These are phyloP conservation scores for Mycena floridula DNA, from an alignment of 768 basidiomycete species.

Conservation along the genomic window DNA sequence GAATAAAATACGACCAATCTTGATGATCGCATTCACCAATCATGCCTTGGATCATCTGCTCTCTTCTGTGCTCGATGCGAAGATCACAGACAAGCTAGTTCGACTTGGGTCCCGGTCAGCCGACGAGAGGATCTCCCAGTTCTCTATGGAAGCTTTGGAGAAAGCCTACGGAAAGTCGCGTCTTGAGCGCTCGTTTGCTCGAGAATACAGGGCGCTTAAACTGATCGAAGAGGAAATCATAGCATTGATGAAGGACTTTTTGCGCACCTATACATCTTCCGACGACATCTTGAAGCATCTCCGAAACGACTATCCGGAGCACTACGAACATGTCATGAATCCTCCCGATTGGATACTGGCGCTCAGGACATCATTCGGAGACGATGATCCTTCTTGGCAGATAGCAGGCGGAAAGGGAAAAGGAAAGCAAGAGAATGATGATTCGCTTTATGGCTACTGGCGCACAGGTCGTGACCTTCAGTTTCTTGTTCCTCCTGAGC, in stretches of 20 bases:
- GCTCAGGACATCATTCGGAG: conserved; percentile 3
- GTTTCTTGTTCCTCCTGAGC: conserved; percentile 28
- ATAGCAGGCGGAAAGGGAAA: not conserved
- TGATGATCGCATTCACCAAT: conserved; percentile 63
- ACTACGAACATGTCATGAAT: conserved; percentile 29
- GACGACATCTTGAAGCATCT: conserved; percentile 37
- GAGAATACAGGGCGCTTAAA: conserved; percentile 35
- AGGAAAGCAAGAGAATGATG: not conserved
- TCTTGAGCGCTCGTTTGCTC: conserved; percentile 27
- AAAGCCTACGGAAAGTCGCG: conserved; percentile 32
- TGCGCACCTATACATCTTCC: conserved; percentile 25
- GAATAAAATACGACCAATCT: conserved; percentile 46
- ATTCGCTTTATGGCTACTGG: conserved; percentile 47
- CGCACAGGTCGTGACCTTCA: conserved; percentile 35
- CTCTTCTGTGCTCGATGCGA: conserved; percentile 53
- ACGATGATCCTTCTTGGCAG: not conserved
- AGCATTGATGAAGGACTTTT: conserved; percentile 36
- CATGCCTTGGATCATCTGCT: conserved; percentile 77
- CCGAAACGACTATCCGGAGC: conserved; percentile 39
- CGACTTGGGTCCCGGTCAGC: conserved; percentile 63
- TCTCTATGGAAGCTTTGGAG: conserved; percentile 56
- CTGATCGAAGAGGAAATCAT: conserved; percentile 38
- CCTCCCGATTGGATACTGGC: conserved; percentile 45
- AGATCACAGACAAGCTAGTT: conserved; percentile 57
- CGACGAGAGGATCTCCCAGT: conserved; percentile 55